phyloP scores from a whole-genome alignment of 2,329 filamentous ascomycete species.

The Aspergillus pseudoviridinutans region DNA sequence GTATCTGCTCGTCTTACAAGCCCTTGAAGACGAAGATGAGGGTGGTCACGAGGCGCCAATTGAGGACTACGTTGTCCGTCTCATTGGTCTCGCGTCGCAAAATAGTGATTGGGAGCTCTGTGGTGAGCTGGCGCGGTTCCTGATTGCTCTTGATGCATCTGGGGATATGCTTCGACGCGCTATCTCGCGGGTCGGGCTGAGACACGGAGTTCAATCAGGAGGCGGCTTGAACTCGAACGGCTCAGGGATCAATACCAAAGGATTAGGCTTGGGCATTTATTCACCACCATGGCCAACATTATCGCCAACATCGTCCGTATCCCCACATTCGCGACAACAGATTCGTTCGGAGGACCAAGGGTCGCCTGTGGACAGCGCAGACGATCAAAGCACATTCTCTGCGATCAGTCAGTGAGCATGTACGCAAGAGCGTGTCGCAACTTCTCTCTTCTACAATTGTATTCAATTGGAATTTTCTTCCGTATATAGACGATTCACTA shows the following conservation, averaged over 20 bases:
- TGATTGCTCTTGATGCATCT: constrained; percentile 85
- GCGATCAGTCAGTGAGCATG: background rate
- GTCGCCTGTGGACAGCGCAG: background rate
- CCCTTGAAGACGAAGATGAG: constrained; percentile 55
- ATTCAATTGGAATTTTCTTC: background rate
- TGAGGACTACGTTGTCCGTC: constrained; percentile 61
- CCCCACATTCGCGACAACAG: constrained; percentile 8
- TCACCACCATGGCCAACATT: constrained; percentile 31
- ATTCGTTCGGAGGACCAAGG: background rate
- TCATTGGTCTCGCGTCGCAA: constrained; percentile 74
- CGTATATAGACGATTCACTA: background rate
- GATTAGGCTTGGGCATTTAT: constrained; percentile 31
- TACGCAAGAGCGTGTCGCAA: background rate
- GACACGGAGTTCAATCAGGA: constrained; percentile 12
- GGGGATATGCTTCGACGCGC: constrained; percentile 66
- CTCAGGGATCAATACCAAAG: constrained; percentile 26
- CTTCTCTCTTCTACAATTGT: background rate
- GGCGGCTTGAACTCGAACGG: constrained; percentile 19
- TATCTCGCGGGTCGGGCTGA: constrained; percentile 39
- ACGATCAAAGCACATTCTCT: background rate
- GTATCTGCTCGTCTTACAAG: constrained; percentile 92
- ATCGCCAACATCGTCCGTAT: constrained; percentile 27
- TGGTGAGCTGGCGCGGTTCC: constrained; percentile 89
- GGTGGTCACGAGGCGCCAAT: constrained; percentile 49
- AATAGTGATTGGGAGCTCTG: constrained; percentile 94